Evolutionary conservation across 2,329 filamentous ascomycete genomes (phyloP).

Genomic region (Camillea tinctor): DNA sequence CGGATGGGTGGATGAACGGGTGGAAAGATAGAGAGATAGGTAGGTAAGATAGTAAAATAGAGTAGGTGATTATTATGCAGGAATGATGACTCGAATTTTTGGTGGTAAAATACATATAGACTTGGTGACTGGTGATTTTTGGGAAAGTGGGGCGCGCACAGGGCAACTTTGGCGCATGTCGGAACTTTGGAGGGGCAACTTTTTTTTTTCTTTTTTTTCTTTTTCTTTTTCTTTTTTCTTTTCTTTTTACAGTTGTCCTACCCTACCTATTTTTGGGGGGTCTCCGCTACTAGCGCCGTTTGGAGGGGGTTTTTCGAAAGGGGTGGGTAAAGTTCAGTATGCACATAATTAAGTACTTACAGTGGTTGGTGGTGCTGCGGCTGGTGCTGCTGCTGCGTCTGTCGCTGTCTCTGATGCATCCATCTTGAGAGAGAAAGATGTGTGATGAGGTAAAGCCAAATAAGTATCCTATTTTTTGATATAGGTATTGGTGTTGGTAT

Average conservation of each 20-base stretch:
- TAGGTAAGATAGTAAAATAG: not conserved
- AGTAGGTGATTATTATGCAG: not conserved
- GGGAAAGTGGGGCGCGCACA: not conserved
- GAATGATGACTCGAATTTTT: constrained; percentile 1
- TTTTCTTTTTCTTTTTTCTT: not conserved
- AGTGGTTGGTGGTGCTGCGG: not conserved
- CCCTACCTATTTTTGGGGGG: not conserved
- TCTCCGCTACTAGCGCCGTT: not conserved
- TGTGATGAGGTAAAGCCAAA: not conserved
- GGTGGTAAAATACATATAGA: not conserved
- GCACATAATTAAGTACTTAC: constrained; percentile 8
- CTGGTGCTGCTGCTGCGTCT: constrained; percentile 1
- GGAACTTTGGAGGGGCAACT: not conserved
- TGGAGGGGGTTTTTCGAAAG: not conserved
- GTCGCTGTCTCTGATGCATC: constrained; percentile 13
- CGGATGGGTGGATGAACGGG: not conserved
- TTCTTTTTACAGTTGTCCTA: not conserved
- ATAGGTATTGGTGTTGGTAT: not conserved
- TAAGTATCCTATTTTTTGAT: not conserved
- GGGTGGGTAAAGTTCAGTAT: too few relatives aligned
- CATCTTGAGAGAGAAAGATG: constrained; percentile 9
- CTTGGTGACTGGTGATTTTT: not conserved
- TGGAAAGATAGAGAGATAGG: too few relatives aligned
- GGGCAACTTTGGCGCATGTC: not conserved
- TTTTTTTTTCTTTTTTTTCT: not conserved